Evolutionary conservation across 2,329 filamentous ascomycete genomes (phyloP).

Genomic region (Diaporthe citrichinensis): DNA sequence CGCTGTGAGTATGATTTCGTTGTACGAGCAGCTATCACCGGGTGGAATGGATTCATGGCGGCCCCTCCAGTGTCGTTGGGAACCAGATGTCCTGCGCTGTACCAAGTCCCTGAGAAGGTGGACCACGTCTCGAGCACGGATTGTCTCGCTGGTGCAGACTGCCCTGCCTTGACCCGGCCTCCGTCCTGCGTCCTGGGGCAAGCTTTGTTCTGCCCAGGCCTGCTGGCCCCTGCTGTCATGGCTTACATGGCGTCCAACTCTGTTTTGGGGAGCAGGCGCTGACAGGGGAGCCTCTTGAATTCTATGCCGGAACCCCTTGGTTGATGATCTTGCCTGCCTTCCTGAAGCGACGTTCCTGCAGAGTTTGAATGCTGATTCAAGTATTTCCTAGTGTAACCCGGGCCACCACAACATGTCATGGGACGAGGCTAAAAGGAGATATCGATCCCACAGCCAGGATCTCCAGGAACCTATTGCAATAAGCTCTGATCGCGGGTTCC

Average conservation of each 20-base stretch:
- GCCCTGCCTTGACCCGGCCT: too few relatives aligned
- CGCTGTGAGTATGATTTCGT: conserved; percentile 63
- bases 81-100: neutral
- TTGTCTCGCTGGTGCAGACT: neutral
- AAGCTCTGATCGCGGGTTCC: conserved; percentile 23
- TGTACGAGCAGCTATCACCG: neutral
- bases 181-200: neutral
- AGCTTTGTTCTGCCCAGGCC: neutral
- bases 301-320: neutral
- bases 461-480: conserved; percentile 53
- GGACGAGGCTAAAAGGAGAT: conserved; percentile 70
- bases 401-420: conserved; percentile 73
- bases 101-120: neutral
- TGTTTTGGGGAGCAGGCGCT: neutral
- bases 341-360: too few relatives aligned
- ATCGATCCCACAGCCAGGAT: conserved; percentile 65
- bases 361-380: neutral
- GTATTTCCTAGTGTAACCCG: conserved; percentile 65
- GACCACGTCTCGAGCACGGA: neutral
- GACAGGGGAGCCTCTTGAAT: neutral
- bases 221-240: neutral
- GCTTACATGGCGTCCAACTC: neutral
- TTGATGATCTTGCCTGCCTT: neutral
- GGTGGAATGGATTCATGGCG: neutral
- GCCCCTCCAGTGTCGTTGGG: neutral